A percentile compares a stretch with the other conserved stretches of the same genome.
phyloP scores from a whole-genome alignment of 345 rosid genomes.

The Hibiscus trionum region DNA sequence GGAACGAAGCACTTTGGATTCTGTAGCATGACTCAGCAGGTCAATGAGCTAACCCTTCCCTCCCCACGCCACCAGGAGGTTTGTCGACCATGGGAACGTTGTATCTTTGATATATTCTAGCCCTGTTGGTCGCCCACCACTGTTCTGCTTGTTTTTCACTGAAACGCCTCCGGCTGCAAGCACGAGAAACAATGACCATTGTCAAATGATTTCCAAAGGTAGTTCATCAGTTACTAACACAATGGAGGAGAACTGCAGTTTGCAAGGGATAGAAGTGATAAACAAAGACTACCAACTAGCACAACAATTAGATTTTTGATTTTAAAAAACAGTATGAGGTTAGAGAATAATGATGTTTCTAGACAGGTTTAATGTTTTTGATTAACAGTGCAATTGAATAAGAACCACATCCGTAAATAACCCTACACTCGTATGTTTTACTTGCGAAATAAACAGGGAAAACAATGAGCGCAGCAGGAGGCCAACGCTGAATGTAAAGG shows the following conservation, averaged over 20 bases:
- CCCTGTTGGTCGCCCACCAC: conserved; percentile 76
- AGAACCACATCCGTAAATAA: neutral
- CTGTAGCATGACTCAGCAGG: neutral
- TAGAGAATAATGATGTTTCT: neutral
- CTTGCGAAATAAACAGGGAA: neutral
- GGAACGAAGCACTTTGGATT: conserved; percentile 1
- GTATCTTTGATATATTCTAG: conserved; percentile 54
- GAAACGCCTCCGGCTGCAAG: conserved; percentile 60
- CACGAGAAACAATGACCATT: neutral
- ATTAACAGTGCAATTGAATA: neutral
- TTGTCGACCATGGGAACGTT: conserved; percentile 50
- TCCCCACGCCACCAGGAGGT: conserved; percentile 15
- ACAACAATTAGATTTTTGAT: neutral
- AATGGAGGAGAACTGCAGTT: neutral
- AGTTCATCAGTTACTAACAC: neutral
- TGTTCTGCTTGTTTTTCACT: conserved; percentile 74
- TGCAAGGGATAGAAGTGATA: neutral
- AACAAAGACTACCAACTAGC: neutral
- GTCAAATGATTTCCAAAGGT: neutral
- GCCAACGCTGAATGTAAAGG: neutral
- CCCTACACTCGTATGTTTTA: neutral
- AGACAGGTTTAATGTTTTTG: neutral
- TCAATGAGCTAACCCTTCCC: conserved; percentile 32
- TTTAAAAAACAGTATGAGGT: neutral
- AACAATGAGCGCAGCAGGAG: neutral